Conservation (phyloP, 169 alveolate genomes). For the Plasmodium coatneyi region DNA sequence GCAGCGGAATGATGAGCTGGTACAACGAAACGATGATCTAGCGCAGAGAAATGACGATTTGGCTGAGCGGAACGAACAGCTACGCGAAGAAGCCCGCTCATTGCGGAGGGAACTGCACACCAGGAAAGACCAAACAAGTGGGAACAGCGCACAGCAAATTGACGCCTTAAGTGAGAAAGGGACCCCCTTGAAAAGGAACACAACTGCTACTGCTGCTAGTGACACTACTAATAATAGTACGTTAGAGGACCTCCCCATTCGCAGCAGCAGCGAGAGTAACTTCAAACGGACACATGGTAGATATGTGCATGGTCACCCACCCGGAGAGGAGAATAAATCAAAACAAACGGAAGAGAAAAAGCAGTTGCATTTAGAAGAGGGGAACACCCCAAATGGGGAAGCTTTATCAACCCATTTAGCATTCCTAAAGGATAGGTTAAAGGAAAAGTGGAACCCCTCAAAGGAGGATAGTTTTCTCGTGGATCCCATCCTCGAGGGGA, state of each 20-base stretch:
- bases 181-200: neutral
- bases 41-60: neutral
- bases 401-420: slow-evolving; percentile 5
- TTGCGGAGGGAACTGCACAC: neutral
- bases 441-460: neutral
- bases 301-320: neutral
- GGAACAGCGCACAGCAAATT: neutral
- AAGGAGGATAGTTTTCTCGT: neutral
- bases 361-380: neutral
- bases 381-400: neutral
- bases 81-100: neutral
- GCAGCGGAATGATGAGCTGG: neutral
- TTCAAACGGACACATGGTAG: neutral
- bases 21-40: neutral
- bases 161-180: neutral
- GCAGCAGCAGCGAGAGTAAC: neutral
- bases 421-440: slow-evolving; percentile 10
- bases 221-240: neutral
- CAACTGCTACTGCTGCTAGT: neutral
- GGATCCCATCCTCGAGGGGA: neutral
- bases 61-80: neutral
- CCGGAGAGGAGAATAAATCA: neutral
- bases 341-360: neutral
- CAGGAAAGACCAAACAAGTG: neutral
- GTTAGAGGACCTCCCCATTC: neutral